phyloP scores from a whole-genome alignment of 805 yeast species.

The Schizosaccharomyces cryophilus region DNA sequence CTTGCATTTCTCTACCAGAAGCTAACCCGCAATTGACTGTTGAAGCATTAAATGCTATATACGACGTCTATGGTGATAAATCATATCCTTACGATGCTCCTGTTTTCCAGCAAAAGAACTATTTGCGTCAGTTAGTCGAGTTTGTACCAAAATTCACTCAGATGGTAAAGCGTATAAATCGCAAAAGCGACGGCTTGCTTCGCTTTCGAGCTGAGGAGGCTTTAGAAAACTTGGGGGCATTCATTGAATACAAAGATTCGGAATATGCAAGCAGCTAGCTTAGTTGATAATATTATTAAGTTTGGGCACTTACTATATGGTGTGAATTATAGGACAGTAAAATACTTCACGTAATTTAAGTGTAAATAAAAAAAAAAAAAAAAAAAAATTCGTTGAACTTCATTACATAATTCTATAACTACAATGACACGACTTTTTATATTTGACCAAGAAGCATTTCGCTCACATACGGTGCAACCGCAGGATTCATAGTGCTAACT shows the following conservation, averaged over 20 bases:
- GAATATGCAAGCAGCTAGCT: neutral
- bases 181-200: slow-evolving; percentile 30
- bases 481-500: neutral
- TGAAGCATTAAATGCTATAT: slow-evolving; percentile 40
- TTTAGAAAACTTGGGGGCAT: slow-evolving; percentile 39
- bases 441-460: neutral
- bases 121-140: slow-evolving; percentile 20
- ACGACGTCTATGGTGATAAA: slow-evolving; percentile 61
- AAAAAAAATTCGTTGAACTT: neutral
- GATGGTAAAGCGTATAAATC: slow-evolving; percentile 39
- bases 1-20: neutral
- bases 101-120: slow-evolving; percentile 34
- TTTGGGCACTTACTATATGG: too few species aligned
- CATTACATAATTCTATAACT: neutral
- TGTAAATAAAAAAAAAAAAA: neutral
- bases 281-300: too few species aligned
- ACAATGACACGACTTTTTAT: neutral
- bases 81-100: slow-evolving; percentile 39
- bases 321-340: too few species aligned
- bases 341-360: neutral
- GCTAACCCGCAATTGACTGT: slow-evolving; percentile 21
- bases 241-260: slow-evolving; percentile 44
- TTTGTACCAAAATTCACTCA: slow-evolving; percentile 26
- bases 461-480: neutral
- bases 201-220: slow-evolving; percentile 46